Base-by-base conservation (phyloP, 1,284 basidiomycete species). In the Pyrrhoderma lamaoense region DNA sequence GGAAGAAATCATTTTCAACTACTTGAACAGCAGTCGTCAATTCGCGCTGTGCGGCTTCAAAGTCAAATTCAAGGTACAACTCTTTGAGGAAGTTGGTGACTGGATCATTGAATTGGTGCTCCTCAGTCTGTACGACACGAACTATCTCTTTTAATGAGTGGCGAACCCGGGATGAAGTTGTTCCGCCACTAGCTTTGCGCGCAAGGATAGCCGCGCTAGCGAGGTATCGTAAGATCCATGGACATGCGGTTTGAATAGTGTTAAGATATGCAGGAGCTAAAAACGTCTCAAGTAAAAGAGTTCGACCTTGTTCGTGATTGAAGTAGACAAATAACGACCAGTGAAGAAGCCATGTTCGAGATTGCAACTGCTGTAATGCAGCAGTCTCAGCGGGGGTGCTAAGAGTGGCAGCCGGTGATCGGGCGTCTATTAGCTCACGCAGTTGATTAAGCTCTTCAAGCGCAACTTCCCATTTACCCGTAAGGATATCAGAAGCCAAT, bases 291-390 rank as follows among this genome's bases (percentile, higher is more conserved):
- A 99, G 85, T 51, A 99, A 82, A 37, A 91, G 82, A n/a, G 89
- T 89, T 39, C 94, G 84, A 25, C 92, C 93, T 58, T 93, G 80
- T 0, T 85, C 84, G 68, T 97, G 92, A 74, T 97, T 97, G 78
- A 95, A 98, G 72, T 94, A 98, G 58, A 98, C 92, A 68, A 98
- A 99, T 47, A 99, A 82, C 14, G 89, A 91, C 95, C 95, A 99
- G 73, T 99, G 96, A 11, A 93, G 81, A 54, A 96, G 80, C 94
- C 95, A 98, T 45, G 92, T 92, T 55, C 96, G 82, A n/a, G 93
- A 89, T 70, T 95, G 93, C 48, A 96, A 78, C 63, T 91, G 93
- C 45, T 77, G 76, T 49, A 92, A 79, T 3, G 87, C 84, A 42
- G 79, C 75, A 16, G 79, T 73, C 39, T 78, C 74, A 22, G 76